Percentiles rank a stretch among this genome's conserved stretches.
Evolutionary conservation across 2,329 filamentous ascomycete genomes (phyloP).

Genomic region (Diaporthe longicolla): DNA sequence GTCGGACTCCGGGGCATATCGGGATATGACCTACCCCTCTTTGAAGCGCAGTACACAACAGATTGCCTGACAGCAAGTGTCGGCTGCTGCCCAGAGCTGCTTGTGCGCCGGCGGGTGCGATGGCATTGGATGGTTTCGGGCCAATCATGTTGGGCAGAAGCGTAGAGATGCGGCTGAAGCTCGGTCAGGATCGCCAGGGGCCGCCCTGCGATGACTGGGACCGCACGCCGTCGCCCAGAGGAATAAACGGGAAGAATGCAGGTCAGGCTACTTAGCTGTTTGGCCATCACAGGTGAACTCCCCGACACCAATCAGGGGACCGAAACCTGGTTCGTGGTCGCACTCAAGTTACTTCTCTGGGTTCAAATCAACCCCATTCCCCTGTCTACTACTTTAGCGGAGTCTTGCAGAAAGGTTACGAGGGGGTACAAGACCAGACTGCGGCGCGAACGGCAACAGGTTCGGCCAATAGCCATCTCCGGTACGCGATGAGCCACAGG

Average conservation of each 20-base stretch:
- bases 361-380: conserved; percentile 1
- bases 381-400: conserved; percentile 4
- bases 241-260: neutral
- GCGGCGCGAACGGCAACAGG: conserved; percentile 33
- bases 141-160: conserved; percentile 12
- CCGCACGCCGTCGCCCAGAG: conserved; percentile 14
- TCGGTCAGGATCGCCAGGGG: conserved; percentile 38
- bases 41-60: neutral
- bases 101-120: conserved; percentile 29
- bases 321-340: conserved; percentile 10
- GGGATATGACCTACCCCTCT: conserved; percentile 15
- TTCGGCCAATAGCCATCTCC: conserved; percentile 36
- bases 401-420: conserved; percentile 30
- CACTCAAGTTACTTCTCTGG: conserved; percentile 31
- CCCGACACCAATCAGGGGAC: conserved; percentile 34
- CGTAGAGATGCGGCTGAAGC: conserved; percentile 34
- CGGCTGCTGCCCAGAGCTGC: conserved; percentile 14
- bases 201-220: conserved; percentile 28
- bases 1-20: conserved; percentile 13
- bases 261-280: conserved; percentile 16
- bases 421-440: conserved; percentile 26
- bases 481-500: conserved; percentile 42
- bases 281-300: conserved; percentile 22
- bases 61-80: neutral
- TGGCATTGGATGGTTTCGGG: conserved; percentile 11